Conservation (phyloP, 306 rosid genomes). For the Clitoria ternatea region DNA sequence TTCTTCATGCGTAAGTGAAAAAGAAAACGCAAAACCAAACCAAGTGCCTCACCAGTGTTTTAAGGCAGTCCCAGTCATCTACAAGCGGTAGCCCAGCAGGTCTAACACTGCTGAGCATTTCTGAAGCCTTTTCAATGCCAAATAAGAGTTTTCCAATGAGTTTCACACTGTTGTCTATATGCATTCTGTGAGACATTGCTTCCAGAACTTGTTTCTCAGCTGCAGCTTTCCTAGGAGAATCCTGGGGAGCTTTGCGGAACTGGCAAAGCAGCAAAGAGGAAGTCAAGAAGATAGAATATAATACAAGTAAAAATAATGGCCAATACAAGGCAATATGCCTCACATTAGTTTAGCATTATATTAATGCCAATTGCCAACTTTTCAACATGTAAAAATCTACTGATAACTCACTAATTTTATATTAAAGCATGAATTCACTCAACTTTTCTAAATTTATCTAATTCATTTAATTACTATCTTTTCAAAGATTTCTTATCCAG, state of each 20-base stretch:
- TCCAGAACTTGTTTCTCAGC: slow-evolving; percentile 82
- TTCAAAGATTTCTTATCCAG: neutral
- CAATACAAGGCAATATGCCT: neutral
- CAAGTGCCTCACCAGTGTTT: slow-evolving; percentile 47
- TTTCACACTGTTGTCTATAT: slow-evolving; percentile 76
- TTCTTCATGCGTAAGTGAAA: neutral
- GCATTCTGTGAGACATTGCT: slow-evolving; percentile 90
- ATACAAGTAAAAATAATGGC: neutral
- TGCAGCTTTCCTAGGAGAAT: slow-evolving; percentile 64
- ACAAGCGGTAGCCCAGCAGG: slow-evolving; percentile 76
- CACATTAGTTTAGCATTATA: neutral
- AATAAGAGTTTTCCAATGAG: slow-evolving; percentile 76
- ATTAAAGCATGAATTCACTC: slow-evolving; percentile 11
- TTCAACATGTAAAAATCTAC: neutral
- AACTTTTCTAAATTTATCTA: neutral
- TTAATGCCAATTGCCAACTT: neutral
- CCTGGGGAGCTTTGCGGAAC: slow-evolving; percentile 88
- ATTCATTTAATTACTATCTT: neutral
- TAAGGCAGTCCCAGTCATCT: slow-evolving; percentile 88
- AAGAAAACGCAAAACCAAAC: slow-evolving; percentile 9
- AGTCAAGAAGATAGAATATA: slow-evolving; percentile 10
- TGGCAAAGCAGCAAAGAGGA: slow-evolving; percentile 31
- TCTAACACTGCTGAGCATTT: slow-evolving; percentile 55
- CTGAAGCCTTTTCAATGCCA: slow-evolving; percentile 76
- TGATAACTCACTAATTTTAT: neutral